Conservation (phyloP, 2,329 filamentous ascomycete genomes). For the Teratosphaeria destructans region DNA sequence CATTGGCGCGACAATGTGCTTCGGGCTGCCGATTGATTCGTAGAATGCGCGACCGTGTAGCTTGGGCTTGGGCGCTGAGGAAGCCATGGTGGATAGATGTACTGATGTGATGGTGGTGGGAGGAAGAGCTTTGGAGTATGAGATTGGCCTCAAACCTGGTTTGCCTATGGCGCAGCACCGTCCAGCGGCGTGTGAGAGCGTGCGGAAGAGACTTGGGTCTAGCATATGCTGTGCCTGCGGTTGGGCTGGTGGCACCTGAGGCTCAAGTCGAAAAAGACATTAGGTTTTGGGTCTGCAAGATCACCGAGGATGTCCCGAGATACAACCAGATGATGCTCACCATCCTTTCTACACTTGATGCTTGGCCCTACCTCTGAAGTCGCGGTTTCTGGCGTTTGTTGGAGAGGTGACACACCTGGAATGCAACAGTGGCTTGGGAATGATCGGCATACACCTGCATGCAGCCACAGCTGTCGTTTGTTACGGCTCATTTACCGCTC, state of each 20-base stretch:
- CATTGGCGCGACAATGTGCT: slow-evolving; percentile 88
- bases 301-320: not conserved
- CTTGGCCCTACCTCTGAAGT: too few relatives aligned
- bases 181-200: not conserved
- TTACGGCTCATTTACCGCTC: not conserved
- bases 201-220: not conserved
- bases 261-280: not conserved
- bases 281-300: too few relatives aligned
- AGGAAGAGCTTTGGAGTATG: not conserved
- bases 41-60: slow-evolving; percentile 72
- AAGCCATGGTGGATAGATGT: slow-evolving; percentile 13
- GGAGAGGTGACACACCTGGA: not conserved
- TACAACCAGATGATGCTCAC: not conserved
- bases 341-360: too few relatives aligned
- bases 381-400: too few relatives aligned
- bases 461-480: not conserved
- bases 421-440: not conserved
- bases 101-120: not conserved
- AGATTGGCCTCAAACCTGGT: not conserved
- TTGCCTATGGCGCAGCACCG: not conserved
- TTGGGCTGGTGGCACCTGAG: not conserved
- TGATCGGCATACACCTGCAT: not conserved
- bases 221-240: not conserved
- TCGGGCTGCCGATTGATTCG: slow-evolving; percentile 85
- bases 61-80: slow-evolving; percentile 10